phyloP scores from a whole-genome alignment of 768 basidiomycete genomes.

The Lactarius quietus region DNA sequence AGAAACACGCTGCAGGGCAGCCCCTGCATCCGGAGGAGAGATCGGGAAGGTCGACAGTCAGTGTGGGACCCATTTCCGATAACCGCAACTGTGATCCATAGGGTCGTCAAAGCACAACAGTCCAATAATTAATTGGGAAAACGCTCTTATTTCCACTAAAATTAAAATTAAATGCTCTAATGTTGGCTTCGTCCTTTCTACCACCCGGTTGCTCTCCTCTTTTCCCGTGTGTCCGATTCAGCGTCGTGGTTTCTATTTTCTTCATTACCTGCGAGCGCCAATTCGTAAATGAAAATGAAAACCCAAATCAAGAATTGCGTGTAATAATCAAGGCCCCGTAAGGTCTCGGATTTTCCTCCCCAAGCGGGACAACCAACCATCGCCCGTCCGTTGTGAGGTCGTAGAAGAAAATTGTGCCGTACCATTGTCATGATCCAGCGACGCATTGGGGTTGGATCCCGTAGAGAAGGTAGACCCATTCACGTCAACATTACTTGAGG shows the following conservation, averaged over 20 bases:
- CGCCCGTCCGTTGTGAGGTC: conserved; percentile 46
- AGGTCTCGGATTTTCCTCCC: conserved; percentile 67
- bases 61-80: conserved; percentile 1
- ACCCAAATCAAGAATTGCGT: conserved; percentile 30
- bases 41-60: conserved; percentile 20
- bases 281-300: conserved; percentile 13
- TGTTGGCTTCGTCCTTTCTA: conserved; percentile 22
- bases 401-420: conserved; percentile 63
- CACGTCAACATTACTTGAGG: conserved; percentile 26
- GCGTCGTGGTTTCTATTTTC: conserved; percentile 32
- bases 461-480: conserved; percentile 25
- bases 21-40: conserved; percentile 18
- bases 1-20: conserved; percentile 20
- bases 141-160: background rate
- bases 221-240: conserved; percentile 39
- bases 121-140: background rate
- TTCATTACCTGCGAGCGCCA: conserved; percentile 22
- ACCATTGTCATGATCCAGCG: conserved; percentile 57
- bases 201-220: conserved; percentile 48
- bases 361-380: conserved; percentile 66
- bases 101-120: background rate
- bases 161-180: background rate
- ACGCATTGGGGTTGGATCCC: conserved; percentile 4
- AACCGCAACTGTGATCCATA: background rate
- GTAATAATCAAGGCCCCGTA: conserved; percentile 64